These are phyloP conservation scores for Pseudonitzschia pungens DNA, from an alignment of 108 stramenopile species.

Conservation along the genomic window DNA sequence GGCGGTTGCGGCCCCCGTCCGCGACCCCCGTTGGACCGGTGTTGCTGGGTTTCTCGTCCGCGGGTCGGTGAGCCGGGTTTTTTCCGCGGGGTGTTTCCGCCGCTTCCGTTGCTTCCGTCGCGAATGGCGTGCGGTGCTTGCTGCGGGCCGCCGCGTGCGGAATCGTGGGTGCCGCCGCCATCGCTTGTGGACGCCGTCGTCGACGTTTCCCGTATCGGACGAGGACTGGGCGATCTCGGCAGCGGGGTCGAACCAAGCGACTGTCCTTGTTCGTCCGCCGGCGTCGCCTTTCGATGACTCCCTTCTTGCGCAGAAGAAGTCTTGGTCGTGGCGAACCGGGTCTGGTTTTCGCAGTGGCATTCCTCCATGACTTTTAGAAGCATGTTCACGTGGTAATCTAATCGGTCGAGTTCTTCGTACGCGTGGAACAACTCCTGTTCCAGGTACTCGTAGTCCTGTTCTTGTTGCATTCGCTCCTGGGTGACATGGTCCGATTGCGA, in stretches of 20 bases:
- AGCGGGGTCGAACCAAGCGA: neutral
- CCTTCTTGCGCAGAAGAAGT: too few species aligned
- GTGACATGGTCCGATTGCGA: neutral
- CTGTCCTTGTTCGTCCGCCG: neutral
- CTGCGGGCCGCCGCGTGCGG: neutral
- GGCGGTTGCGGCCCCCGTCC: neutral
- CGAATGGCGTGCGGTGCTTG: neutral
- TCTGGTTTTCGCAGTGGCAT: slow-evolving; percentile 18
- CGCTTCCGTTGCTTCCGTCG: neutral
- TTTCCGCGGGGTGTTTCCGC: neutral
- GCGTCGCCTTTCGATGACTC: too few species aligned
- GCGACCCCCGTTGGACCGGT: neutral
- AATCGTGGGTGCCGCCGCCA: neutral
- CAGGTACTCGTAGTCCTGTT: neutral
- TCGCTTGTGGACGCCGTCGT: neutral
- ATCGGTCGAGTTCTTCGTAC: slow-evolving; percentile 10
- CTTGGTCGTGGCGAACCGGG: neutral
- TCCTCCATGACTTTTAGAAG: neutral
- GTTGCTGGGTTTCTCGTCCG: neutral
- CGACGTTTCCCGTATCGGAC: neutral
- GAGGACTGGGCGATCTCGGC: slow-evolving; percentile 4
- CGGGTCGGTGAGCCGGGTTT: too few species aligned
- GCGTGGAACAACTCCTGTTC: neutral
- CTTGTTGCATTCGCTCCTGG: neutral
- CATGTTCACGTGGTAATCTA: neutral